A percentile compares a stretch with the other conserved stretches of the same genome.
phyloP scores from a whole-genome alignment of 2,329 filamentous ascomycete genomes.

The Ophiosphaerella narmari region DNA sequence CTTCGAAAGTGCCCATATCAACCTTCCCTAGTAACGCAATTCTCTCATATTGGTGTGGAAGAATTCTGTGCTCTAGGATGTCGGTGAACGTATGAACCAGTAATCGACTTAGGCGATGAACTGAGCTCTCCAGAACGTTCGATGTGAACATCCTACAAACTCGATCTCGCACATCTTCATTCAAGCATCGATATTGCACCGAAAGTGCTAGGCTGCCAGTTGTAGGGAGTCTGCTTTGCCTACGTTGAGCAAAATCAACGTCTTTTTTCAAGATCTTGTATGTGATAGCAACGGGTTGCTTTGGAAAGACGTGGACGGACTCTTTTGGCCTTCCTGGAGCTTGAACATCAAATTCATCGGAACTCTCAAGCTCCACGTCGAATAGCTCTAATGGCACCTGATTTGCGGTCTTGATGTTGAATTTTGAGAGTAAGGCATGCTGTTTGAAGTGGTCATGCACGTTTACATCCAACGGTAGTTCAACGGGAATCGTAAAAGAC shows the following conservation, averaged over 20 bases:
- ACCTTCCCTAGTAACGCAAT: conserved; percentile 60
- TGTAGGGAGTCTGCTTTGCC: conserved; percentile 36
- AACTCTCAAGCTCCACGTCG: conserved; percentile 71
- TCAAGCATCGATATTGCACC: conserved; percentile 75
- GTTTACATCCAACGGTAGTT: conserved; percentile 87
- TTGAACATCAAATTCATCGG: conserved; percentile 69
- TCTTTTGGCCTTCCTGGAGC: conserved; percentile 55
- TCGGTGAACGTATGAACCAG: conserved; percentile 57
- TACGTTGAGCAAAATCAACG: conserved; percentile 27
- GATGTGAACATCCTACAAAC: conserved; percentile 53
- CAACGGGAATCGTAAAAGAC: conserved; percentile 68
- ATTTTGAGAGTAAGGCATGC: conserved; percentile 79
- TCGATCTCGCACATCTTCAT: conserved; percentile 68
- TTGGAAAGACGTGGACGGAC: conserved; percentile 70
- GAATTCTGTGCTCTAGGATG: conserved; percentile 52
- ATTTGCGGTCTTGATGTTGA: conserved; percentile 84
- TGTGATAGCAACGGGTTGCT: conserved; percentile 78
- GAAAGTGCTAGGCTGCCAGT: conserved; percentile 63
- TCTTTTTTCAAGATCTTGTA: conserved; percentile 73
- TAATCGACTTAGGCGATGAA: conserved; percentile 54
- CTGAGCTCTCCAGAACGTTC: conserved; percentile 54
- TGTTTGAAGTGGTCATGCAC: conserved; percentile 96
- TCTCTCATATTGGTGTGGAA: conserved; percentile 57
- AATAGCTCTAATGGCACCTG: conserved; percentile 75
- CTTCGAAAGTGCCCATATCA: conserved; percentile 56